A percentile compares a stretch with the other conserved stretches of the same genome.
These are phyloP conservation scores for Termitomyces sp. DNA, from an alignment of 768 basidiomycete genomes.

Conservation along the genomic window DNA sequence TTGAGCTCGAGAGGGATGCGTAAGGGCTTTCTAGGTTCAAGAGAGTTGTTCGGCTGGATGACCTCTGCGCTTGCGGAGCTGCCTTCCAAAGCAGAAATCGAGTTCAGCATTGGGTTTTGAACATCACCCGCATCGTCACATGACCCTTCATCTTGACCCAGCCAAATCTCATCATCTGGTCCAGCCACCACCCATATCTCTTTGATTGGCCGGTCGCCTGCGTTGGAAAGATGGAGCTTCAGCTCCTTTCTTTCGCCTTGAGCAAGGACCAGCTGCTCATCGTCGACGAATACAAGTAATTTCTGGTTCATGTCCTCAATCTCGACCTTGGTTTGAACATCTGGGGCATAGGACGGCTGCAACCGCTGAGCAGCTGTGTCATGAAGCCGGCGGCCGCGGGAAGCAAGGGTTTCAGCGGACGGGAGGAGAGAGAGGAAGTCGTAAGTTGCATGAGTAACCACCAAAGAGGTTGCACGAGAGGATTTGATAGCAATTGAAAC, in stretches of 20 bases:
- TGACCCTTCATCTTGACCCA: slow-evolving; percentile 23
- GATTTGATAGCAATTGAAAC: slow-evolving; percentile 61
- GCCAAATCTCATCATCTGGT: slow-evolving; percentile 59
- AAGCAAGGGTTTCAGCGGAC: slow-evolving; percentile 56
- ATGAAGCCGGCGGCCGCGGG: slow-evolving; percentile 72
- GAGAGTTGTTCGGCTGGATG: slow-evolving; percentile 45
- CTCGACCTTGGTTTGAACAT: slow-evolving; percentile 52
- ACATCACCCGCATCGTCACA: slow-evolving; percentile 3
- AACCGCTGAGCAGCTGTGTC: slow-evolving; percentile 69
- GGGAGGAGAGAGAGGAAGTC: slow-evolving; percentile 73
- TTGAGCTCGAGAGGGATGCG: slow-evolving; percentile 38
- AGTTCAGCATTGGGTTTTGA: neutral
- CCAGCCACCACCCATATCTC: slow-evolving; percentile 72
- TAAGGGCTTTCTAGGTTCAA: slow-evolving; percentile 40
- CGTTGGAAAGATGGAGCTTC: slow-evolving; percentile 59
- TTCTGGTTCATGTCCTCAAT: slow-evolving; percentile 65
- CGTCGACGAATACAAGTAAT: slow-evolving; percentile 53
- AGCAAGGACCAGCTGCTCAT: slow-evolving; percentile 43
- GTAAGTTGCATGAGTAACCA: slow-evolving; percentile 54
- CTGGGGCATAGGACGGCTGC: slow-evolving; percentile 64
- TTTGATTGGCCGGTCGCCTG: slow-evolving; percentile 50
- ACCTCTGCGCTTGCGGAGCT: slow-evolving; percentile 26
- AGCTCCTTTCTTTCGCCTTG: slow-evolving; percentile 65
- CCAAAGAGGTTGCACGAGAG: slow-evolving; percentile 43
- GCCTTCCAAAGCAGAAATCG: neutral